Evolutionary conservation across 2,329 filamentous ascomycete species (phyloP), one percentile per base, ranked within the genome.

Genomic region (Monosporascus sp.): DNA sequence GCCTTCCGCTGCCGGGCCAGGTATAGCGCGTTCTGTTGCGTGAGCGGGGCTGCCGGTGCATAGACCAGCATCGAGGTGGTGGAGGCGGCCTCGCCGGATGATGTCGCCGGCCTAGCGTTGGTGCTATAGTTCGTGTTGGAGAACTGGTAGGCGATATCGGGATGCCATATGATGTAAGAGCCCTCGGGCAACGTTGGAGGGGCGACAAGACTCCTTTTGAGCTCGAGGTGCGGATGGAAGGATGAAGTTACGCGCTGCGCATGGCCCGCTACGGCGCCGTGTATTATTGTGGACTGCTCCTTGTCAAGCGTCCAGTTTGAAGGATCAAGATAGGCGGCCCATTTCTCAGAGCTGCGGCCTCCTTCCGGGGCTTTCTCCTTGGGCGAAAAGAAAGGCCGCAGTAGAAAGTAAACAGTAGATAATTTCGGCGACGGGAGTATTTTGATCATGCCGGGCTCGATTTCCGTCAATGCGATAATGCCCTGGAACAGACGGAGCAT

Each of bases 401-500:
- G 68, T 5, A 78, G 66, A 58, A 77, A 74, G 61, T 78, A 78
- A 6, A 72, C 74, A 1, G 74, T 75, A 5, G 71, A 72, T 11
- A 78, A 70, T 58, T 78, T 76, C 37, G 76, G 74, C 48, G 72
- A 76, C 14, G 76, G 75, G 22, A 77, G 68, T 48, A 78, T 68
- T 5, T 74, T 72, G 56, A 75, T 73, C 65, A 75, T 75, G 50
- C 73, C 75, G 3, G 74, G 73, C 56, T 75, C 71, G 52, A 81
- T 77, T 15, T 74, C 74, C 14, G 76, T 80, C 44, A 82, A 70
- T 3, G 79, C 79, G 6, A 82, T 67, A 47, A 82, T 75, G 50
- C 79, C 80, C 62, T 82, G 79, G 65, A 81, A 82, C 74, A 82
- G 79, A 61, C 79, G 78, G 65, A 82, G 80, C 66, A 82, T 80